Conservation (phyloP, 345 rosid genomes). For the Gynandropsis gynandra region DNA sequence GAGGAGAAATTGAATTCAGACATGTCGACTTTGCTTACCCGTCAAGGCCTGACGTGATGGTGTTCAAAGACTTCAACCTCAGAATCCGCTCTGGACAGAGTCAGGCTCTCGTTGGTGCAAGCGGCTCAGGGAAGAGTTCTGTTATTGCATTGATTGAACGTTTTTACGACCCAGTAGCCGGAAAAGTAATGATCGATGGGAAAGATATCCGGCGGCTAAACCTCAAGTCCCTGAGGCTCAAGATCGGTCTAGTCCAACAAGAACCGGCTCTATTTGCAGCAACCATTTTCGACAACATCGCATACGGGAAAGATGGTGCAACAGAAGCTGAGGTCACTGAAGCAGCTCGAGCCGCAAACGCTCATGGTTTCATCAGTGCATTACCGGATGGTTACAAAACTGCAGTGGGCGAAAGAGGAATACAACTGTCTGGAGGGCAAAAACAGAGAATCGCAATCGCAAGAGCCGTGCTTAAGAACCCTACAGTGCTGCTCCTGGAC, state of each 20-base stretch:
- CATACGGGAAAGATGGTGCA: slow-evolving; percentile 73
- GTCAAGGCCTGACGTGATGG: slow-evolving; percentile 59
- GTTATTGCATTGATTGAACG: slow-evolving; percentile 74
- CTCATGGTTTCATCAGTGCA: slow-evolving; percentile 67
- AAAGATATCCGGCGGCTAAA: slow-evolving; percentile 61
- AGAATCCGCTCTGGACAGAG: slow-evolving; percentile 81
- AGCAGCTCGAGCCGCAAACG: slow-evolving; percentile 82
- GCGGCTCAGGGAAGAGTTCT: slow-evolving; percentile 88
- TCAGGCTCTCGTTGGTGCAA: slow-evolving; percentile 85
- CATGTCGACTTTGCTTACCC: slow-evolving; percentile 83
- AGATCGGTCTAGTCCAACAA: slow-evolving; percentile 87
- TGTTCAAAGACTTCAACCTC: slow-evolving; percentile 60
- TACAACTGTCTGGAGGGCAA: slow-evolving; percentile 87
- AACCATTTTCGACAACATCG: slow-evolving; percentile 70
- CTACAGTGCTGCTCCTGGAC: slow-evolving; percentile 58
- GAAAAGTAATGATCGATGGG: slow-evolving; percentile 81
- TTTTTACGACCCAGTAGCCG: slow-evolving; percentile 68
- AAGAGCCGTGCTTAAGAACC: slow-evolving; percentile 76
- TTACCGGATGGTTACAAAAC: slow-evolving; percentile 79
- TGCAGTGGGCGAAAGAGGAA: slow-evolving; percentile 87
- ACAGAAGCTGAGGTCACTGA: slow-evolving; percentile 72
- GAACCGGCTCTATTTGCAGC: slow-evolving; percentile 84
- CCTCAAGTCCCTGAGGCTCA: slow-evolving; percentile 67
- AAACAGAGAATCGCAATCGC: slow-evolving; percentile 91
- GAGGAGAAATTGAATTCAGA: slow-evolving; percentile 72